Evolutionary conservation across 805 yeast species (phyloP).

Genomic region (Torulaspora delbrueckii): DNA sequence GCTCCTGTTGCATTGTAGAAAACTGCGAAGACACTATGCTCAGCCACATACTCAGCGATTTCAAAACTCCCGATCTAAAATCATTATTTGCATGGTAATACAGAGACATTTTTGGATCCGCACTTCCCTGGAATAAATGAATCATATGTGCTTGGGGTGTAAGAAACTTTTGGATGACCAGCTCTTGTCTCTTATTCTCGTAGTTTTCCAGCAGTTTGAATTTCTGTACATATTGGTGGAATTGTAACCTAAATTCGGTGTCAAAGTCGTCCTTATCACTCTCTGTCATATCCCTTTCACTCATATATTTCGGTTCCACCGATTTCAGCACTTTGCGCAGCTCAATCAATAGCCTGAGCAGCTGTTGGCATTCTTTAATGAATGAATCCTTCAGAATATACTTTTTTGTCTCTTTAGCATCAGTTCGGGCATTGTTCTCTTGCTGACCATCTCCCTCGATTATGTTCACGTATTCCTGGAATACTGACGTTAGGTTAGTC

Average conservation of each 20-base stretch:
- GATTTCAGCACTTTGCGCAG: constrained; percentile 26
- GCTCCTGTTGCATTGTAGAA: constrained; percentile 45
- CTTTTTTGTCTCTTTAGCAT: constrained; percentile 1
- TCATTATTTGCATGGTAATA: constrained; percentile 39
- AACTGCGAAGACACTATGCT: constrained; percentile 42
- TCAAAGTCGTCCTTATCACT: constrained; percentile 53
- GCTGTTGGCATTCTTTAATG: constrained; percentile 28
- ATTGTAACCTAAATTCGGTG: constrained; percentile 47
- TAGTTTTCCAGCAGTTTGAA: constrained; percentile 47
- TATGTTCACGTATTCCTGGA: constrained; percentile 27
- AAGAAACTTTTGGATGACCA: constrained; percentile 23
- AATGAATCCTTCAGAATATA: constrained; percentile 27
- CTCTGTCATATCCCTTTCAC: constrained; percentile 35
- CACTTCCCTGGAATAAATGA: constrained; percentile 31
- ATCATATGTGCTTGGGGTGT: constrained; percentile 22
- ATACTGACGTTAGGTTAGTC: constrained; percentile 31
- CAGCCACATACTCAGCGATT: constrained; percentile 44
- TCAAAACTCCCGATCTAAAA: constrained; percentile 47
- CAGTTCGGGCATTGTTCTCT: not conserved
- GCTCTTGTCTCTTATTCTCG: constrained; percentile 42
- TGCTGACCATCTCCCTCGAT: constrained; percentile 18
- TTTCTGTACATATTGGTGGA: constrained; percentile 49
- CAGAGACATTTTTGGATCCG: constrained; percentile 35
- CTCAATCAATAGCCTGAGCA: constrained; percentile 30
- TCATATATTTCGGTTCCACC: constrained; percentile 30